phyloP scores from a whole-genome alignment of 31 red algal species.

The Asparagopsis taxiformis region DNA sequence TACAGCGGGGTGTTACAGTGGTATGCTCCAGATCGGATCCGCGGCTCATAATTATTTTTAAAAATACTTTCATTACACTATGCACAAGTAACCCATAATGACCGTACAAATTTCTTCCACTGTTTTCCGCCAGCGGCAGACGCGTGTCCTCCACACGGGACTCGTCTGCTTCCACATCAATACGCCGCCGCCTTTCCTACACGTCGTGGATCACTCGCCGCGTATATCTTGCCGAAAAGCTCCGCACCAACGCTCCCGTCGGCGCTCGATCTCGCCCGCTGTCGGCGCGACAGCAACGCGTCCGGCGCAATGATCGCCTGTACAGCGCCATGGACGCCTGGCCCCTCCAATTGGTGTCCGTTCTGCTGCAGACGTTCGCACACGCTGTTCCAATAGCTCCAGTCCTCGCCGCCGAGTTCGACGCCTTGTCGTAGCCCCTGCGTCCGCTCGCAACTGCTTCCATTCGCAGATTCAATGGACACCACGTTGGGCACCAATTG shows the following conservation, averaged over 20 bases:
- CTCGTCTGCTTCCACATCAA: too few species aligned
- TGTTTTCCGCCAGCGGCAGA: too few species aligned
- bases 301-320: slow-evolving; percentile 65
- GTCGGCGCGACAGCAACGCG: background rate
- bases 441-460: slow-evolving; percentile 41
- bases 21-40: too few species aligned
- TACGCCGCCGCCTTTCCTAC: slow-evolving; percentile 86
- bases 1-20: too few species aligned
- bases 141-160: too few species aligned
- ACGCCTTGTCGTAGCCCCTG: slow-evolving; percentile 20
- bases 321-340: slow-evolving; percentile 51
- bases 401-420: background rate
- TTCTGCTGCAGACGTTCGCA: slow-evolving; percentile 63
- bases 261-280: background rate
- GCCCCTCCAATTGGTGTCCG: slow-evolving; percentile 65
- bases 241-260: background rate
- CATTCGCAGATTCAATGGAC: slow-evolving; percentile 66
- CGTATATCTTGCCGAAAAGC: slow-evolving; percentile 53
- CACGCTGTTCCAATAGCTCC: slow-evolving; percentile 67
- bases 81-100: too few species aligned
- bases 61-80: too few species aligned
- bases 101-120: too few species aligned
- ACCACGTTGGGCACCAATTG: slow-evolving; percentile 86
- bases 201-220: slow-evolving; percentile 82
- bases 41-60: too few species aligned